These are phyloP conservation scores for Chlamydomonas sp. DNA, from an alignment of 139 green algal genomes.

Conservation along the genomic window DNA sequence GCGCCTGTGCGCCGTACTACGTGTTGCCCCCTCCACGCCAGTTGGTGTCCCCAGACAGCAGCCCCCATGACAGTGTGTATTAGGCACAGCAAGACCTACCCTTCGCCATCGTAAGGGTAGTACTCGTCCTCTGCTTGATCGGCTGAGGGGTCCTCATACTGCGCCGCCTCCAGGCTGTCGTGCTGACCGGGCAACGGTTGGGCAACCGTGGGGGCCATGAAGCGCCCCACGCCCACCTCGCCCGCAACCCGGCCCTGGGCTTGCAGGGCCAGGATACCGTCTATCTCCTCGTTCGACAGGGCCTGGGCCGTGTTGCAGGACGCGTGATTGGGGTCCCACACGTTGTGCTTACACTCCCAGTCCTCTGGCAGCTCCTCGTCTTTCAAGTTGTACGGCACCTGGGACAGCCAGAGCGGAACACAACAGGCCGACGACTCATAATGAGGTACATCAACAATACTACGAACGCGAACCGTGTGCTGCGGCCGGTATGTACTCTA, in stretches of 20 bases:
- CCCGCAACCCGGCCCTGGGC: slow-evolving; percentile 8
- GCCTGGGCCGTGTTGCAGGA: slow-evolving; percentile 75
- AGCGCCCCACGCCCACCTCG: background rate
- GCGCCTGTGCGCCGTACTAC: too few species aligned
- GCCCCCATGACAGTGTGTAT: too few species aligned
- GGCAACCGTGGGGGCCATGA: background rate
- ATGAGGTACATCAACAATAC: background rate
- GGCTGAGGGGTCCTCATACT: too few species aligned
- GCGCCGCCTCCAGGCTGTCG: too few species aligned
- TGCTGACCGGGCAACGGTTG: background rate
- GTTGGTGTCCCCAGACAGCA: too few species aligned
- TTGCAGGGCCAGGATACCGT: slow-evolving; percentile 70
- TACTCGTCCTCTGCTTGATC: too few species aligned
- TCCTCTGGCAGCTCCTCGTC: slow-evolving; percentile 80
- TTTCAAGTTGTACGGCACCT: slow-evolving; percentile 76
- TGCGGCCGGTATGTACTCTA: too few species aligned
- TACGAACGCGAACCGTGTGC: too few species aligned
- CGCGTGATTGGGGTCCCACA: slow-evolving; percentile 68
- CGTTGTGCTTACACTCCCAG: slow-evolving; percentile 83
- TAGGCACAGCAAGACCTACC: too few species aligned
- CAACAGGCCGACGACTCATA: background rate
- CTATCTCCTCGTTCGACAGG: slow-evolving; percentile 77
- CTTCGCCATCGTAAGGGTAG: too few species aligned
- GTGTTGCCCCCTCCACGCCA: too few species aligned
- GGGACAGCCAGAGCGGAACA: background rate